Base-by-base conservation (phyloP, 768 basidiomycete species). In the Amanita exitialis region DNA sequence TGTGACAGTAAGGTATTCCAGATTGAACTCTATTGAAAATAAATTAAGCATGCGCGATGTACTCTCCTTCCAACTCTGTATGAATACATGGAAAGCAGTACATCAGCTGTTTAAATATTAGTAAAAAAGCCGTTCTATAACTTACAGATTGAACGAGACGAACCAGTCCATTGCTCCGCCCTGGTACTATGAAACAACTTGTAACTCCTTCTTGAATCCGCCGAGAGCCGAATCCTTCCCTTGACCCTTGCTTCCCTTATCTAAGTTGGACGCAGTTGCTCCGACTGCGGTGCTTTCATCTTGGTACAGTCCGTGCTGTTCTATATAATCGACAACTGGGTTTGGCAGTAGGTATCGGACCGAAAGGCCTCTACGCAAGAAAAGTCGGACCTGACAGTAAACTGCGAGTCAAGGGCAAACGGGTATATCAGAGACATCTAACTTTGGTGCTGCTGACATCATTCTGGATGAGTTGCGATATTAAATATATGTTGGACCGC, bases 401-500 rank as follows among this genome's bases (percentile, higher is more conserved):
- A 44, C 46, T 23, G 25, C 32, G 16, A 41, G 39, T 49, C 12
- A n/a, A 39, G 54, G 15, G 52, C 8, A 5, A 27, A 9, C 35
- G n/a, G 15, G 28, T 35, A 3, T 4, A 45, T 49, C 36, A 39
- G 20, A 39, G 52, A 13, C 9, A 30, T 45, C 57, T 15, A 58
- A 81, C 91, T 74, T 96, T 97, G 18, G 94, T 96, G 57, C 89
- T 92, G 6, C 91, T 94, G 41, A 97, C 93, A 62, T 97, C 93
- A 62, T 97, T 97, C 69, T 95, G 92, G 57, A 97, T 95, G 49
- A 95, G 77, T 65, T 96, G 93, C 49, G 88, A 85, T 59, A 96
- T 86, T 54, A 98, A 80, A 61, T 91, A 83, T 54, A 95, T 92
- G 62, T 92, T 94, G 63, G 79, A 74, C 54, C 82, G 81, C 84